Conservation (phyloP, 192 early-diverging fungal species). For the Linderina pennispora region DNA sequence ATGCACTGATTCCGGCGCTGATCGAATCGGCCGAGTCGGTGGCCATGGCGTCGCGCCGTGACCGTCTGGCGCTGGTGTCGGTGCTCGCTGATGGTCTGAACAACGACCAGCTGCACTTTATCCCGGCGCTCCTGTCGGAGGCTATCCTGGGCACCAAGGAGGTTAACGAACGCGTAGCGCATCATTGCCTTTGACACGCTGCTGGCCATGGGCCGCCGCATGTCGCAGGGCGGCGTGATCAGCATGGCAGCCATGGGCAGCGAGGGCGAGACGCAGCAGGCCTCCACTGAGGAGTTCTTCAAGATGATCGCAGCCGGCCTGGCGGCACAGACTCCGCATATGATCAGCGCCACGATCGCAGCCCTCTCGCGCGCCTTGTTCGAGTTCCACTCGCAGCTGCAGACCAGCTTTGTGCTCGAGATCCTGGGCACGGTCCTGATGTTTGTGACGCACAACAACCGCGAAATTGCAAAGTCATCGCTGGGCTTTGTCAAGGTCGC, state of each 20-base stretch:
- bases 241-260: constrained; percentile 29
- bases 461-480: constrained; percentile 87
- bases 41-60: constrained; percentile 68
- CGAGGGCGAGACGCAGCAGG: constrained; percentile 29
- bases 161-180: constrained; percentile 81
- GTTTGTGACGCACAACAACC: constrained; percentile 73
- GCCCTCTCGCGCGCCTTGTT: constrained; percentile 82
- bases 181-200: constrained; percentile 75
- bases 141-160: constrained; percentile 93
- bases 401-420: constrained; percentile 57
- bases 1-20: constrained; percentile 68
- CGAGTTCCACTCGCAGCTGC: constrained; percentile 78
- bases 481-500: constrained; percentile 94
- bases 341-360: constrained; percentile 89
- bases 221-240: constrained; percentile 65
- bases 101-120: constrained; percentile 68
- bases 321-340: constrained; percentile 81
- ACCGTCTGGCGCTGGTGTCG: constrained; percentile 67
- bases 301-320: constrained; percentile 93
- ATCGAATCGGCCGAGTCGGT: constrained; percentile 63
- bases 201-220: constrained; percentile 85
- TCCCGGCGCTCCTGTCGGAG: constrained; percentile 84
- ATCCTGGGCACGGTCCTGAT: constrained; percentile 74
- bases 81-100: constrained; percentile 59
- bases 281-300: constrained; percentile 75